Evolutionary conservation across 1,284 basidiomycete species (phyloP), one percentile per base, ranked within the genome.

Genomic region (Acaromyces ingoldii): DNA sequence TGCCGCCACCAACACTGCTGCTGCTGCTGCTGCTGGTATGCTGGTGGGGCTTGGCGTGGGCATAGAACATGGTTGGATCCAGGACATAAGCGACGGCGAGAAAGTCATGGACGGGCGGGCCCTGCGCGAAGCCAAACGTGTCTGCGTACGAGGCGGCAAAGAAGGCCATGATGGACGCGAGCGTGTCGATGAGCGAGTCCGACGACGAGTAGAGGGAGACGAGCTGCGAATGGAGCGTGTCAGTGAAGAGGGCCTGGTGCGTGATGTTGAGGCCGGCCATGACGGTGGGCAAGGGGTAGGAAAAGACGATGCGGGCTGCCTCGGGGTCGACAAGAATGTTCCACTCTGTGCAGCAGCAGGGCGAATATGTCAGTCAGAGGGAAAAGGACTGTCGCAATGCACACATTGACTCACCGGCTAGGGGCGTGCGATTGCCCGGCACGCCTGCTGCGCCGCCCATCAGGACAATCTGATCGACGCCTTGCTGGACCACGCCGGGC

Each of bases 241-340:
- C 13, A 21, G 48, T 46, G 22, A 36, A 39, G 3, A 43, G 39
- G 31, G 50, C 49, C 38, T 66, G 65, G 39, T 72, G 69, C 3
- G 69, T 70, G 4, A 72, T 63, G 36, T 72, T 70, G 40, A 72
- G 59, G 11, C 67, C 65, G 24, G 62, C 62, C 67, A 70, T 70
- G 47, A 66, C 62, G 17, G 65, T 61, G 22, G 60, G 62, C 51
- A 70, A 52, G 46, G 58, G 53, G 25, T 58, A 57, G 53, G 67
- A 53, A 48, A 62, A 68, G 31, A 70, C 60, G 45, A 72, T 72
- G 1, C 51, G 36, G 26, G 63, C 65, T 1, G 69, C 65, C 44
- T 71, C 67, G 6, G 68, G 68, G 46, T 71, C 68, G 44, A 63
- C 62, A 41, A 70, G 60, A 39, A 67, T 59, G 55, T 71, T 71